Conservation (phyloP, 306 rosid species). For the Lablab purpureus region DNA sequence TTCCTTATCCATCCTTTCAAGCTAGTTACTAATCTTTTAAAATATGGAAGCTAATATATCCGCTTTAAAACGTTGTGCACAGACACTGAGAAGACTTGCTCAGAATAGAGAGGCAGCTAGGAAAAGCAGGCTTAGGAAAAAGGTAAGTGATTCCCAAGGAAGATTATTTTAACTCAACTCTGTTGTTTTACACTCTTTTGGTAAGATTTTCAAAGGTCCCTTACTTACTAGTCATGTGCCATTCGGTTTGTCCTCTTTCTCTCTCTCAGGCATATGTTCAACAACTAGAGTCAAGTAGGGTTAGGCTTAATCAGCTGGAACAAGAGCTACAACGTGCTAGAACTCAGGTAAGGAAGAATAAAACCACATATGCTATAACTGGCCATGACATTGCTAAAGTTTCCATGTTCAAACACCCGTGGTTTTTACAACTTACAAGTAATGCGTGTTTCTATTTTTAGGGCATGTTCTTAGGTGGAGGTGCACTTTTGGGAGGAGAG, state of each 20-base stretch:
- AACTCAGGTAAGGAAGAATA: conserved; percentile 65
- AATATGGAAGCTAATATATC: not conserved
- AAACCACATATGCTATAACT: conserved; percentile 19
- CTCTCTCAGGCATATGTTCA: conserved; percentile 92
- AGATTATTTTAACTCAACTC: conserved; percentile 3
- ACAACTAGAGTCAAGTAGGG: conserved; percentile 93
- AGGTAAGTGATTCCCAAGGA: conserved; percentile 54
- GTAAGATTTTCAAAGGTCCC: conserved; percentile 28
- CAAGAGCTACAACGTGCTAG: conserved; percentile 91
- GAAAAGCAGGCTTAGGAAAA: conserved; percentile 98
- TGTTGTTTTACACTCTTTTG: conserved; percentile 41
- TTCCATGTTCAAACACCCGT: not conserved
- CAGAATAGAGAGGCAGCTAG: conserved; percentile 99
- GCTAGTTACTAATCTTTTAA: not conserved
- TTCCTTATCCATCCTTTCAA: not conserved
- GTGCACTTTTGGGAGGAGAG: conserved; percentile 74
- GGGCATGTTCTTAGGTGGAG: conserved; percentile 80
- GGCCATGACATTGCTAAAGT: conserved; percentile 22
- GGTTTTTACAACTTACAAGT: conserved; percentile 2
- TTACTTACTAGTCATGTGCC: conserved; percentile 4
- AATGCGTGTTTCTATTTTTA: conserved; percentile 44
- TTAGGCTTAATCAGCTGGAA: conserved; percentile 91
- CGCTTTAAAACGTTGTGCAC: conserved; percentile 29
- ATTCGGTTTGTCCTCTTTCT: conserved; percentile 4
- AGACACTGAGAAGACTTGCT: conserved; percentile 96